phyloP scores from a whole-genome alignment of 441 rosid genomes.

The Populus hybrid region DNA sequence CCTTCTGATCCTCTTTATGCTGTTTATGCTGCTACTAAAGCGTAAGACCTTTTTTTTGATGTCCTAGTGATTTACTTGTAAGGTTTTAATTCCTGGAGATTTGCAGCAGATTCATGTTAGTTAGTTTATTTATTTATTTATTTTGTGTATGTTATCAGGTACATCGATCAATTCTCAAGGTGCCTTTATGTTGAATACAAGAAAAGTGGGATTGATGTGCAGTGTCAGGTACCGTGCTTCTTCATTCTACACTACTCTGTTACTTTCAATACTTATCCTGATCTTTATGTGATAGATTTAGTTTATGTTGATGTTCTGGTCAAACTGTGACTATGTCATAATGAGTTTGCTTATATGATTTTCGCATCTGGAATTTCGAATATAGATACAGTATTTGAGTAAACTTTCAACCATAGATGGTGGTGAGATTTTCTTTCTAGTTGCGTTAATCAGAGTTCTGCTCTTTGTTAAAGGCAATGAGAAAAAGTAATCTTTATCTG shows the following conservation, averaged over 20 bases:
- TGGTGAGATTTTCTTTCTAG: neutral
- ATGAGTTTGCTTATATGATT: neutral
- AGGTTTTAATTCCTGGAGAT: neutral
- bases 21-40: constrained; percentile 84
- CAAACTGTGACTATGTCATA: neutral
- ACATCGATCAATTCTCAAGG: constrained; percentile 81
- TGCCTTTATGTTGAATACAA: constrained; percentile 89
- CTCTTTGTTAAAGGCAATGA: neutral
- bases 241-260: neutral
- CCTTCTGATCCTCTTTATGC: constrained; percentile 96
- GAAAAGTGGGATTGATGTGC: constrained; percentile 85
- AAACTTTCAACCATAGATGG: neutral
- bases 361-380: neutral
- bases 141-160: constrained; percentile 41
- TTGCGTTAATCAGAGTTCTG: neutral
- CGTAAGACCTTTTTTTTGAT: constrained; percentile 39
- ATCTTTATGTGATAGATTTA: neutral
- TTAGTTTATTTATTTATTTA: neutral
- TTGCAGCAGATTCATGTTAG: neutral
- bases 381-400: neutral
- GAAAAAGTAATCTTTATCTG: neutral
- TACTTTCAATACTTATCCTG: neutral
- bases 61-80: neutral
- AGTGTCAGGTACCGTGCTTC: constrained; percentile 66
- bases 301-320: neutral